Evolutionary conservation across 2,329 filamentous ascomycete genomes (phyloP), one percentile per base, ranked within the genome.

Genomic region (Paecilomyces fulvus): DNA sequence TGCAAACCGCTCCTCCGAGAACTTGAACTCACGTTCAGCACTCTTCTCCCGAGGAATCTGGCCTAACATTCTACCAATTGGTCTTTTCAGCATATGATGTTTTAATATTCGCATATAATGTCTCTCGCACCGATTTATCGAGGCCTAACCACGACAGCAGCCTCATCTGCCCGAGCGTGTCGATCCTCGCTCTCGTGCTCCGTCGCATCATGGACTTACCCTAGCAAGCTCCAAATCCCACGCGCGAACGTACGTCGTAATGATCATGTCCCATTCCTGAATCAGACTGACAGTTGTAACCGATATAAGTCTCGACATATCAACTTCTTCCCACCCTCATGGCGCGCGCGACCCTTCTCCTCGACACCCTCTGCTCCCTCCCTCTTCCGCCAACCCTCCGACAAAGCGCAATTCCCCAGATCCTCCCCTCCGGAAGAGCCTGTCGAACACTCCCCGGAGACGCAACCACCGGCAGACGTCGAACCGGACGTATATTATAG

Each of bases 401-500:
- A 51, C 20, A 51, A 30, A 30, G 14, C 20, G n/a, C 23, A 51
- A n/a, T 25, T 9, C 21, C 6, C 49, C 1, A n/a, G 11, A 51
- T n/a, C 49, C 3, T 43, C 37, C 14, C 37, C 37, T 43, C 8
- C 37, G n/a, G 37, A 43, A 17, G 37, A 43, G n/a, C 7, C 11
- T n/a, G 5, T 7, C 12, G 12, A 37, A 37, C 12, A 37, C 14
- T 25, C 12, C 28, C 31, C 21, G 14, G 21, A 52, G 1, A 10
- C 28, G 20, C 51, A 23, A 17, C 28, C n/a, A 4, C n/a, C 14
- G 3, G 37, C 14, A 43, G 52, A 28, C 20, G 57, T 56, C 48
- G 54, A 59, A 21, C 57, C 56, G 30, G 57, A 65, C n/a, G 63
- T 75, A 60, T 71, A 77, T 55, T 79, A 76, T 61, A 85, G 83